A percentile compares a stretch with the other conserved stretches of the same genome.
Conservation (phyloP, 2,329 filamentous ascomycete species). For the Hypoxylon sp. region DNA sequence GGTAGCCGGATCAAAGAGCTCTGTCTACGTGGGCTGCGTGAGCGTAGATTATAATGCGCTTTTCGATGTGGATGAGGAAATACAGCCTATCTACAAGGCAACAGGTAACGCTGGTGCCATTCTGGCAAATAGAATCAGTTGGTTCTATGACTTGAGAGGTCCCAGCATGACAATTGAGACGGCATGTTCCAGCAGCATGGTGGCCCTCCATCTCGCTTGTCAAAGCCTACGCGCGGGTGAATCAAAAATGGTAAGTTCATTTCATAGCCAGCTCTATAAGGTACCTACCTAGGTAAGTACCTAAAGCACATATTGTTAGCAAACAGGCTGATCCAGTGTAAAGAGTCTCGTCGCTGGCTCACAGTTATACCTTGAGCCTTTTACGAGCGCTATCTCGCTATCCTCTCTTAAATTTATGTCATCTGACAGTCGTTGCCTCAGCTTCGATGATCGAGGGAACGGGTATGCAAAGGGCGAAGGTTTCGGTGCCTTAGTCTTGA, state of each 20-base stretch:
- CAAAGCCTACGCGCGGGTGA: background rate
- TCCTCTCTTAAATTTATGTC: background rate
- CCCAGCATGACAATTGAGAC: background rate
- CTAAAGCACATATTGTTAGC: too few relatives aligned
- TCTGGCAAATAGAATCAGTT: background rate
- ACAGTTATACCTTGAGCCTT: background rate
- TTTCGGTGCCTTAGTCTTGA: background rate
- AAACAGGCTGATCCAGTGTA: too few relatives aligned
- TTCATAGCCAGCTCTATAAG: too few relatives aligned
- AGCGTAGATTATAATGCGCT: background rate
- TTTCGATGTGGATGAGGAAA: background rate
- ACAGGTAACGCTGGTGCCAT: background rate
- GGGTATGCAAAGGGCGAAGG: constrained; percentile 3
- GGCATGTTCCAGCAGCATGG: background rate
- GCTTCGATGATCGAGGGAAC: background rate
- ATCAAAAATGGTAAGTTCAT: background rate
- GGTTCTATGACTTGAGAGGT: background rate
- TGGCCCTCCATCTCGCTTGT: background rate
- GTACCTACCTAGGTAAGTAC: too few relatives aligned
- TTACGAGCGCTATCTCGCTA: background rate
- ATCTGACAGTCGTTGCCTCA: constrained; percentile 1
- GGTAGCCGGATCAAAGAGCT: background rate
- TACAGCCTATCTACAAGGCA: background rate
- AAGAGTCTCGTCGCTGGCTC: background rate
- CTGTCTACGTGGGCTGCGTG: background rate